These are phyloP conservation scores for Elongisporangium undulatum DNA, from an alignment of 352 stramenopile species.

Conservation along the genomic window DNA sequence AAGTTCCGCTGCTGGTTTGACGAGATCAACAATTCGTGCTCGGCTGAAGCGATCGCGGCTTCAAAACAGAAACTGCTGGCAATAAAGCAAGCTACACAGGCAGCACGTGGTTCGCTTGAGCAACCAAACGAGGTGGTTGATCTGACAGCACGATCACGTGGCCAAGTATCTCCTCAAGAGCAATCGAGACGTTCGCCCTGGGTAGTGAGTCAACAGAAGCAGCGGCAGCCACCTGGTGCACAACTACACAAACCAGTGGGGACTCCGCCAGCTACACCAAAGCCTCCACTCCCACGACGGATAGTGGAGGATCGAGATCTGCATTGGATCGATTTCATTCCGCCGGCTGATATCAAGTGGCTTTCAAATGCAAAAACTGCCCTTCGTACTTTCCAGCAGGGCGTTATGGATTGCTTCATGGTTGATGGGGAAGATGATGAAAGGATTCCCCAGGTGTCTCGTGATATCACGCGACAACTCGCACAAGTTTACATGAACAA, in stretches of 20 bases:
- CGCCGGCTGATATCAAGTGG: constrained; percentile 33
- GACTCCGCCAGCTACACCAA: neutral
- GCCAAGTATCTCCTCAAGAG: neutral
- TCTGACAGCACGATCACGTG: neutral
- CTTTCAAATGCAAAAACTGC: constrained; percentile 13
- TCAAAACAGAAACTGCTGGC: neutral
- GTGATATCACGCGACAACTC: constrained; percentile 23
- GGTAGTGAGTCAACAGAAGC: neutral
- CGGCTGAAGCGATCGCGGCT: neutral
- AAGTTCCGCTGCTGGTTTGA: constrained; percentile 52
- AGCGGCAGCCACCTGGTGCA: neutral
- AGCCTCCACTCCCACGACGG: constrained; percentile 1
- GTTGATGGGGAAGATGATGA: constrained; percentile 14
- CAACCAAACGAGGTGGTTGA: neutral
- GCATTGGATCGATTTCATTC: constrained; percentile 26
- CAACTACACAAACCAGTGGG: neutral
- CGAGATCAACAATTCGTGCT: constrained; percentile 2
- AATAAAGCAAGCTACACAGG: neutral
- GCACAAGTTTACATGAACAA: constrained; percentile 30
- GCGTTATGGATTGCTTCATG: constrained; percentile 33
- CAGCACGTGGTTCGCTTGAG: neutral
- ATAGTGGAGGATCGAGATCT: constrained; percentile 10
- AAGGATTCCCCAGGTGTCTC: constrained; percentile 14
- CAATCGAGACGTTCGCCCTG: neutral
- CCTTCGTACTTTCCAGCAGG: constrained; percentile 35